A percentile compares a stretch with the other conserved stretches of the same genome.
phyloP scores from a whole-genome alignment of 2,329 filamentous ascomycete species.

The Colletotrichum abscissum region DNA sequence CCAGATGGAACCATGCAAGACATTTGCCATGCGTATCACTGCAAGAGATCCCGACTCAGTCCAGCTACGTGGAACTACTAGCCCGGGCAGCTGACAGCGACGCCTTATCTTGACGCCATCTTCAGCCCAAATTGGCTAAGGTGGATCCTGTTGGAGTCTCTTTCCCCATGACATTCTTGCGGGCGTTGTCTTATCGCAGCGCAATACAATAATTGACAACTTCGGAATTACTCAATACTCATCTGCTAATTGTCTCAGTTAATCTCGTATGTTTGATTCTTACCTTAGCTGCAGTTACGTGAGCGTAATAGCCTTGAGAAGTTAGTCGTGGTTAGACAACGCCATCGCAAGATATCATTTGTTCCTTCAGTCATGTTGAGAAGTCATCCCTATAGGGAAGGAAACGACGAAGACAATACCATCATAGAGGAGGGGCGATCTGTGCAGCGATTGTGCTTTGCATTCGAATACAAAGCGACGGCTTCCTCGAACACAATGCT shows the following conservation, averaged over 20 bases:
- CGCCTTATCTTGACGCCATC: not conserved
- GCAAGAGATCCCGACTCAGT: not conserved
- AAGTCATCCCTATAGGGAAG: too few species aligned
- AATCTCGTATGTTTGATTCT: not conserved
- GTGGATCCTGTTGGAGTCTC: not conserved
- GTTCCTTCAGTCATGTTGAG: too few species aligned
- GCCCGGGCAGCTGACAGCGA: not conserved
- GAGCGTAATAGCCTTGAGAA: not conserved
- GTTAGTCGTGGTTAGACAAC: not conserved
- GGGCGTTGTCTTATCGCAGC: not conserved
- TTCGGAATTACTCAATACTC: not conserved
- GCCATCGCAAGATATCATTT: too few species aligned
- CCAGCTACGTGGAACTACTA: not conserved
- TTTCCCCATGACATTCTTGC: not conserved
- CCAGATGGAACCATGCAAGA: not conserved
- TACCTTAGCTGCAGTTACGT: too few species aligned
- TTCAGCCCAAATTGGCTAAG: not conserved
- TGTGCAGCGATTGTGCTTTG: fast-evolving
- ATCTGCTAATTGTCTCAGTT: not conserved
- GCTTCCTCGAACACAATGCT: not conserved
- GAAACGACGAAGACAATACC: not conserved
- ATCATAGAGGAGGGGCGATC: fast-evolving
- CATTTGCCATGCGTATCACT: not conserved
- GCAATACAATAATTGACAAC: not conserved
- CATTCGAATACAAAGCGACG: not conserved